Conservation (phyloP, 2,329 filamentous ascomycete genomes). For the Myriosclerotinia curreyana region DNA sequence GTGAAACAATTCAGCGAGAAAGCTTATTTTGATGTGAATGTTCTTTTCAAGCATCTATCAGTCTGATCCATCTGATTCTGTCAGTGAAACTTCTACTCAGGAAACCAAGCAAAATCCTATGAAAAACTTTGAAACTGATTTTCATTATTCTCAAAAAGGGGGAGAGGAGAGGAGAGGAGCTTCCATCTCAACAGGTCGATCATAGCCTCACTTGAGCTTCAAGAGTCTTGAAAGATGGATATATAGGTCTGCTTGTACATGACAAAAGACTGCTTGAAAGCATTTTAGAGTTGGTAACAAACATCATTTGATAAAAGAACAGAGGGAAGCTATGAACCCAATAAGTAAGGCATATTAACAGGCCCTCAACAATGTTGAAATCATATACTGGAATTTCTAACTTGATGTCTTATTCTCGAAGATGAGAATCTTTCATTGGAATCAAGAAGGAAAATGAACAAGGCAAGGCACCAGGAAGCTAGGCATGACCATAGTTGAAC, state of each 20-base stretch:
- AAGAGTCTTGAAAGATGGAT: neutral
- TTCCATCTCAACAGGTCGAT: neutral
- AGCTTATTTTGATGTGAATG: conserved; percentile 7
- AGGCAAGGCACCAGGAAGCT: too few species aligned
- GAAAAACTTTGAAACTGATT: neutral
- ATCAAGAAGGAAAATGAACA: too few species aligned
- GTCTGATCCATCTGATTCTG: neutral
- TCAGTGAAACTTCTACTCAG: too few species aligned
- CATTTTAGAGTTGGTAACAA: neutral
- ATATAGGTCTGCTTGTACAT: neutral
- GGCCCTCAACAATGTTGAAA: too few species aligned
- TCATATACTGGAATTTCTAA: too few species aligned
- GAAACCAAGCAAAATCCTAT: too few species aligned
- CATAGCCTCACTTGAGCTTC: neutral
- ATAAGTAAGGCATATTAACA: too few species aligned
- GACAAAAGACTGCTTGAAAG: neutral
- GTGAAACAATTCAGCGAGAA: neutral
- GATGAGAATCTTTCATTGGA: too few species aligned
- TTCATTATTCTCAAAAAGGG: neutral
- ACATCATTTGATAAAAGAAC: neutral
- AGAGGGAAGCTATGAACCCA: too few species aligned
- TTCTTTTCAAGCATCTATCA: neutral
- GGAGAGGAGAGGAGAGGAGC: too few species aligned
- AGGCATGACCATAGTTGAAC: too few species aligned
- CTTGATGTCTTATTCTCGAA: too few species aligned